Conservation (phyloP, 805 yeast genomes). For the Wickerhamomyces subpelliculosus region DNA sequence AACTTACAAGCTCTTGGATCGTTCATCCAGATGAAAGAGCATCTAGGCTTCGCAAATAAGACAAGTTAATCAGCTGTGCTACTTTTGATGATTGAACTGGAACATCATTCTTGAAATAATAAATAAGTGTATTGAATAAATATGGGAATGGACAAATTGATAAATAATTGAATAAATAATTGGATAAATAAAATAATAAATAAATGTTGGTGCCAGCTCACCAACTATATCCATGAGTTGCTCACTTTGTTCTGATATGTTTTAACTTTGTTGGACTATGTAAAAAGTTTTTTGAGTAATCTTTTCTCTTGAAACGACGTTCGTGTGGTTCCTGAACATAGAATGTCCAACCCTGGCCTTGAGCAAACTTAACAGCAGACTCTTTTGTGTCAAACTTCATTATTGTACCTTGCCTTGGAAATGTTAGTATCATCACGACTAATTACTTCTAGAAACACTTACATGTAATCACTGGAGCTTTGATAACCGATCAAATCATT, state of each 20-base stretch:
- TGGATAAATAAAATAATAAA: neutral
- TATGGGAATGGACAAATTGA: neutral
- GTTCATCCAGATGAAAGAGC: no score
- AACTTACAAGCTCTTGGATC: no score
- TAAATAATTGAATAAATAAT: neutral
- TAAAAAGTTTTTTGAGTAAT: constrained; percentile 63
- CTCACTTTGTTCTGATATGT: constrained; percentile 79
- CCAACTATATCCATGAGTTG: no score
- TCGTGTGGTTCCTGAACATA: constrained; percentile 76
- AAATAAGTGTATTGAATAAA: neutral
- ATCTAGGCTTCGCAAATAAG: no score
- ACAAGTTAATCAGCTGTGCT: no score
- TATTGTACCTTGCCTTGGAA: constrained; percentile 51
- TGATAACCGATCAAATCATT: constrained; percentile 85
- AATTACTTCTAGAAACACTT: constrained; percentile 2
- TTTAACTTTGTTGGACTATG: constrained; percentile 68
- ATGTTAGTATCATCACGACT: constrained; percentile 1
- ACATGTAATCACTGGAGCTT: constrained; percentile 73
- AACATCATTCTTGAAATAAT: no score
- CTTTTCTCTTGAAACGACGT: constrained; percentile 68
- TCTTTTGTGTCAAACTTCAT: constrained; percentile 70
- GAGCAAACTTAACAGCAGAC: constrained; percentile 71
- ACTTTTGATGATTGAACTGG: no score
- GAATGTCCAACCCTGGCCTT: constrained; percentile 81
- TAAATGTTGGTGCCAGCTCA: neutral